Evolutionary conservation across 257 asterid genomes (phyloP).

Genomic region (Solanum paucissectum): DNA sequence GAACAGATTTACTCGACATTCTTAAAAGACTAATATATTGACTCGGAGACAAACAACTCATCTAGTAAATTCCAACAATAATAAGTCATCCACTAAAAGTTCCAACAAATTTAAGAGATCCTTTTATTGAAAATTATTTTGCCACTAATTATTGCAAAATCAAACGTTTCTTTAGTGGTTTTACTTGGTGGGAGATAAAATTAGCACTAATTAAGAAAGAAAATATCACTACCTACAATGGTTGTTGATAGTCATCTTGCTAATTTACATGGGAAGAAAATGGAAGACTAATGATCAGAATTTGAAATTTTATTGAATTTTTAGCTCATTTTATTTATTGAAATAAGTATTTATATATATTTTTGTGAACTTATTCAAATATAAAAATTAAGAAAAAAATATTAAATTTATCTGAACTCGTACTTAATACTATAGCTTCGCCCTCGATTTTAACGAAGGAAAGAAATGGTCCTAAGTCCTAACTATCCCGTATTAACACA

Average conservation of each 20-base stretch:
- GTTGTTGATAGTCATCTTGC: not conserved
- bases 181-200: not conserved
- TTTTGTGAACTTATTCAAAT: too few relatives aligned
- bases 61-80: not conserved
- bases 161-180: not conserved
- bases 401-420: not conserved
- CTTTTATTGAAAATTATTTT: not conserved
- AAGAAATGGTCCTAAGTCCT: not conserved
- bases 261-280: not conserved
- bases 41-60: not conserved
- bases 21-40: not conserved
- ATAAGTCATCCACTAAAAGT: not conserved
- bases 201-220: not conserved
- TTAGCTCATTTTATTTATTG: too few relatives aligned
- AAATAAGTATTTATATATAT: too few relatives aligned
- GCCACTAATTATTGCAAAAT: not conserved
- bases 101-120: not conserved
- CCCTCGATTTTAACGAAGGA: not conserved
- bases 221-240: not conserved
- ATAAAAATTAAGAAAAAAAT: too few relatives aligned
- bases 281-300: not conserved
- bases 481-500: not conserved
- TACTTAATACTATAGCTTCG: not conserved
- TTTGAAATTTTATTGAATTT: not conserved
- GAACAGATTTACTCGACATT: fast-evolving